Base-by-base conservation (phyloP, 1,284 basidiomycete species). In the Peniophora sp. region DNA sequence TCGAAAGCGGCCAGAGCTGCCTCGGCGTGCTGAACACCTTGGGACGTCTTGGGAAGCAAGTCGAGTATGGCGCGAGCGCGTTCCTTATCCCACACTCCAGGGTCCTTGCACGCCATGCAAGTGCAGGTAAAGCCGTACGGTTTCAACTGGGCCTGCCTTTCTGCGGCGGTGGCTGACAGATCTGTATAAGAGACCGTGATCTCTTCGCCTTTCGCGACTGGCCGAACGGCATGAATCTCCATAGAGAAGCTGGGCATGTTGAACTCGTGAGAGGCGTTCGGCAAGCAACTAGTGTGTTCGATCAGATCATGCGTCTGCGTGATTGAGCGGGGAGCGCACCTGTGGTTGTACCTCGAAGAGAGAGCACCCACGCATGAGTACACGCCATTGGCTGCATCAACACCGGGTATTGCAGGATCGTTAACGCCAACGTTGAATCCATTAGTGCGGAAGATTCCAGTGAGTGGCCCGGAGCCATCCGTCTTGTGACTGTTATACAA, bases 361-460 rank as follows among this genome's bases (percentile, higher is more conserved):
- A 17, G 8, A 8, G 15, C 39, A 8, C n/a, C 39, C 15, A 41
- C 20, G 39, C 15, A n/a, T 8, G 39, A 8, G n/a, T 41, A 41
- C 5, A n/a, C n/a, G n/a, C 20, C 39, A 6, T 41, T 22, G 5
- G 27, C 12, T 32, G 27, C 12, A 12, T 41, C 39, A 15, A 8
- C 39, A 5, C 6, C 42, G 14, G 35, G 50, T 24, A 46, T 50
- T 5, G 49, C 37, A 12, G 48, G 48, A 14, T 52, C 41, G 37
- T 55, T 54, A 9, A 48, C 41, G 3, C 60, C 49, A 1, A 60
- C 47, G 23, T 56, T 60, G 3, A 61, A 52, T 3, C 61, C 60
- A 37, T 64, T 64, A 14, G 58, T 63, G 35, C 58, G 46, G 22
- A 60, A 51, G 3, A 58, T 53, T 1, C 60, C 61, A 1, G 57